Base-by-base conservation (phyloP, 2,329 filamentous ascomycete species). In the Arthrinium puccinioides region DNA sequence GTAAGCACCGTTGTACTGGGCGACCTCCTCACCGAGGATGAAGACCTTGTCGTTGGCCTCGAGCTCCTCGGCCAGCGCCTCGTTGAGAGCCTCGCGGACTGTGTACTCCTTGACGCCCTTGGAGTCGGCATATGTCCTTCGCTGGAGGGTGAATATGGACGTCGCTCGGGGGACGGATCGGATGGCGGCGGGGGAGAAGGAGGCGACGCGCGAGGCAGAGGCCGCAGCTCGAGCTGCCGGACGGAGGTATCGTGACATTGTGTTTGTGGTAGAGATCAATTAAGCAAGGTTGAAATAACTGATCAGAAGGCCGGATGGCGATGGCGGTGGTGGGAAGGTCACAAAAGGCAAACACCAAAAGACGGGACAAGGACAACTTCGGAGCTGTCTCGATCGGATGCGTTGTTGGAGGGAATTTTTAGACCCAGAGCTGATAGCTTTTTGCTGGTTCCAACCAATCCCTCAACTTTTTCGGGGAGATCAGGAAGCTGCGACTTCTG, bases 1-100 rank as follows among this genome's bases (percentile, higher is more conserved):
- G 81, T 98, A 98, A 60, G 90, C 90, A 74, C 92, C 92, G 66
- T 98, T 98, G 75, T 98, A 98, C 70, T 98, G 92, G 56, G 92
- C 92, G 59, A 98, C 92, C 72, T 98, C 92, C 75, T 98, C 92
- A 56, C 92, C 92, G 41, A 98, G 66, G 52, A 98, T 71, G 65
- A 96, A 98, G 54, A 96, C 89, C 75, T 96, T 97, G 47, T 83
- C 75, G 67, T 98, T 94, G 60, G 67, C 63, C 74, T 96, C 89
- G 65, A 98, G 81, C 76, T 98, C 92, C 73, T 98, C 92, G 32
- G 88, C 88, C 60, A 98, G 82, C 43, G 92, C 92, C 74, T 98
- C 90, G 64, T 98, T 98, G 59, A 98, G 74, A 43, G 92, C 92
- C 62, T 98, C 92, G 70, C 92, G 81, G 57, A 98, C 92, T 30